A percentile compares a stretch with the other conserved stretches of the same genome.
Evolutionary conservation across 2,329 filamentous ascomycete species (phyloP).

Genomic region (Talaromyces sp.): DNA sequence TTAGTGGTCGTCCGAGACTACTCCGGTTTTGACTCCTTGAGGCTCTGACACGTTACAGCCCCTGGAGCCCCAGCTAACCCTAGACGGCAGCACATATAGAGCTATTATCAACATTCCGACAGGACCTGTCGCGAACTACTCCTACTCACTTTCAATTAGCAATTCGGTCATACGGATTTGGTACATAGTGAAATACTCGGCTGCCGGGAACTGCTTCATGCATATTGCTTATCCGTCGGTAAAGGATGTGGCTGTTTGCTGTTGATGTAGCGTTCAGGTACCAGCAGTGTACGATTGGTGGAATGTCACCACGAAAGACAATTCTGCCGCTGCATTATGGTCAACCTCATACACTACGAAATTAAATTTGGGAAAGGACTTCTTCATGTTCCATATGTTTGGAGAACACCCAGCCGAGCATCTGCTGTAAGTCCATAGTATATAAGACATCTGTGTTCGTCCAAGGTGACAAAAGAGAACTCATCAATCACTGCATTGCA

Average conservation of each 20-base stretch:
- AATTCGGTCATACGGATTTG: not conserved
- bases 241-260: not conserved
- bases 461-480: not conserved
- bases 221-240: not conserved
- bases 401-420: not conserved
- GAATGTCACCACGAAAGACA: not conserved
- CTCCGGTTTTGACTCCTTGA: not conserved
- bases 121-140: not conserved
- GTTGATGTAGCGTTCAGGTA: not conserved
- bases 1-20: not conserved
- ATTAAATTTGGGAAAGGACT: not conserved
- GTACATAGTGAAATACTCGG: not conserved
- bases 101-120: constrained; percentile 4
- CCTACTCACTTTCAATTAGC: not conserved
- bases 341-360: not conserved
- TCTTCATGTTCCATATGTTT: not conserved
- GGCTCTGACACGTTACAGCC: constrained; percentile 7
- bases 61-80: not conserved
- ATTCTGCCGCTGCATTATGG: not conserved
- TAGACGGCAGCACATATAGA: not conserved
- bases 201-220: not conserved
- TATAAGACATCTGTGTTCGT: not conserved
- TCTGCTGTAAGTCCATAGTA: not conserved
- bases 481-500: not conserved
- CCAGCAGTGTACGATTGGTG: not conserved